Evolutionary conservation across 345 rosid genomes (phyloP).

Genomic region (Eucalyptus regnans): DNA sequence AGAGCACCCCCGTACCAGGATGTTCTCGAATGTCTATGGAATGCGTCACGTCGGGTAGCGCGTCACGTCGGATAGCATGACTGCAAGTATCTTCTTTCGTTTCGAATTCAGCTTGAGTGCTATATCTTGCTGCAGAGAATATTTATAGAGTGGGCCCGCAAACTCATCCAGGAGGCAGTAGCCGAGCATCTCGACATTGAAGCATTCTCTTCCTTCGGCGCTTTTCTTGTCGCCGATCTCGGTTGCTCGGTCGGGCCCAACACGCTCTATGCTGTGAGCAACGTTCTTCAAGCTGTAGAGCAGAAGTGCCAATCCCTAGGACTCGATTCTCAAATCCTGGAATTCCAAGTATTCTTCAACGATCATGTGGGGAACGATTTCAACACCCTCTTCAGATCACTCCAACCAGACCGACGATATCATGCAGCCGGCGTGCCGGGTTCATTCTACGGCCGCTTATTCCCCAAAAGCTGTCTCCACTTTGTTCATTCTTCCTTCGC

Average conservation of each 20-base stretch:
- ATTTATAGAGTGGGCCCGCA: not conserved
- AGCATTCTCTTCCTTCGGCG: not conserved
- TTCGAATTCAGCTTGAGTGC: not conserved
- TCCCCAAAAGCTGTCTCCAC: not conserved
- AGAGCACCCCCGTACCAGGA: not conserved
- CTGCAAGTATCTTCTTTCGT: not conserved
- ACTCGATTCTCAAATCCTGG: not conserved
- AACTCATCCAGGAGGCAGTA: not conserved
- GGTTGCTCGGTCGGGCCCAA: constrained; percentile 5
- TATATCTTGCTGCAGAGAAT: not conserved
- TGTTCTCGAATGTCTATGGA: not conserved
- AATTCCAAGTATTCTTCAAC: constrained; percentile 5
- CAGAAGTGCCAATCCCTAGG: not conserved
- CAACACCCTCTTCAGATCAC: not conserved
- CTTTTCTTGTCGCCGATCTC: not conserved
- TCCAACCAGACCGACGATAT: not conserved
- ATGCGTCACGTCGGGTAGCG: not conserved
- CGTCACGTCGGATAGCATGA: not conserved
- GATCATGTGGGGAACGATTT: constrained; percentile 2
- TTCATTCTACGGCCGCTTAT: not conserved
- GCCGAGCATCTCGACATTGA: not conserved
- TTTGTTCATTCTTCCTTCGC: not conserved
- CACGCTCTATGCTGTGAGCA: not conserved
- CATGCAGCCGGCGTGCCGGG: not conserved
- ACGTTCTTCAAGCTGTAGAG: not conserved